Conservation (phyloP, 2,329 filamentous ascomycete species). For the Macroventuria anomochaeta region DNA sequence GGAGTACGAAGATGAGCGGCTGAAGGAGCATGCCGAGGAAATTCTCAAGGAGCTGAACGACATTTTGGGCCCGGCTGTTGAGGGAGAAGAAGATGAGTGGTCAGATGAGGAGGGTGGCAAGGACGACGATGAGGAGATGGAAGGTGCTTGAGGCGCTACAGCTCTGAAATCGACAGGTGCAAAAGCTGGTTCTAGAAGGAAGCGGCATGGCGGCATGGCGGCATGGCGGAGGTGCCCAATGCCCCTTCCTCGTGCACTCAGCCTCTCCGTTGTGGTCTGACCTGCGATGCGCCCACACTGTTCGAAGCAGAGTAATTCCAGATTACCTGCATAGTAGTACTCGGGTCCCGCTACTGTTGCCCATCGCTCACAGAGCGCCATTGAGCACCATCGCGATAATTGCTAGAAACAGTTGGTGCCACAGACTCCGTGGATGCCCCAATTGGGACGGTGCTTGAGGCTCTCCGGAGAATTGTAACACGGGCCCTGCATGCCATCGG, state of each 20-base stretch:
- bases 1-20: constrained; percentile 83
- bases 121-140: constrained; percentile 50
- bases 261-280: constrained; percentile 7
- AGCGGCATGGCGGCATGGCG: not conserved
- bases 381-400: constrained; percentile 5
- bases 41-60: constrained; percentile 62
- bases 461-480: constrained; percentile 12
- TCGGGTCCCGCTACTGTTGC: constrained; percentile 1
- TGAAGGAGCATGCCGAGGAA: constrained; percentile 77
- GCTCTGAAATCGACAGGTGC: not conserved
- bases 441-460: constrained; percentile 10
- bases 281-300: constrained; percentile 2
- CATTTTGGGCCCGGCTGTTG: constrained; percentile 52
- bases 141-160: constrained; percentile 42
- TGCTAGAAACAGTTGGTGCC: constrained; percentile 5
- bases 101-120: constrained; percentile 45
- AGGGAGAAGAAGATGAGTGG: constrained; percentile 53
- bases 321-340: constrained; percentile 11
- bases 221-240: not conserved
- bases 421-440: constrained; percentile 4
- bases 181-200: not conserved
- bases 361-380: not conserved
- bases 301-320: constrained; percentile 2
- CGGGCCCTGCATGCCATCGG: constrained; percentile 4
- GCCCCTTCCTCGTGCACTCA: constrained; percentile 1